These are phyloP conservation scores for Xylariaceae sp. DNA, from an alignment of 2,329 filamentous ascomycete genomes.

Conservation along the genomic window DNA sequence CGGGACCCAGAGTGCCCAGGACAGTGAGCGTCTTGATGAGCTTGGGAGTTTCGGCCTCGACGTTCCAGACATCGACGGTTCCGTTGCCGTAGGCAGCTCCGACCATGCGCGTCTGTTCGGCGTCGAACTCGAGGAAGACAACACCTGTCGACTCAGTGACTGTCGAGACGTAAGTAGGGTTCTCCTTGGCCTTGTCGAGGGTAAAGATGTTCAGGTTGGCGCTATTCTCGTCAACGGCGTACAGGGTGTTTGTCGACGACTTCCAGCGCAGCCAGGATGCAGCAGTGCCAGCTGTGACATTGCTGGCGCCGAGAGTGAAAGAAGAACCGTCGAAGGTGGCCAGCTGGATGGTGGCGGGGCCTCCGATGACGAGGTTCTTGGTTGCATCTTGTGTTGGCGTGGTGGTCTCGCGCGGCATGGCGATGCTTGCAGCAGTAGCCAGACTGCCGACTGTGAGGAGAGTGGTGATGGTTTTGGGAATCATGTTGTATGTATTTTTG, in stretches of 20 bases:
- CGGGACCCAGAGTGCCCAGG: slow-evolving; percentile 31
- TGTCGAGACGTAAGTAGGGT: slow-evolving; percentile 29
- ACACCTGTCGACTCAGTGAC: slow-evolving; percentile 41
- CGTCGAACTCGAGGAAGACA: slow-evolving; percentile 48
- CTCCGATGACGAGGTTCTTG: slow-evolving; percentile 40
- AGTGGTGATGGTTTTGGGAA: slow-evolving; percentile 19
- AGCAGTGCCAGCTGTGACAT: slow-evolving; percentile 26
- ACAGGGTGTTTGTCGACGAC: slow-evolving; percentile 37
- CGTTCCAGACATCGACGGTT: slow-evolving; percentile 46
- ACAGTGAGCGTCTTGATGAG: slow-evolving; percentile 40
- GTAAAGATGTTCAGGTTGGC: slow-evolving; percentile 39
- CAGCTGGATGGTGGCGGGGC: slow-evolving; percentile 38
- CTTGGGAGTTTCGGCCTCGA: slow-evolving; percentile 32
- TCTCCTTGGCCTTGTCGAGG: slow-evolving; percentile 34
- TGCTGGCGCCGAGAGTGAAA: slow-evolving; percentile 40
- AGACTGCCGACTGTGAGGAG: slow-evolving; percentile 25
- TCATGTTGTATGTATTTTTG: slow-evolving; percentile 11
- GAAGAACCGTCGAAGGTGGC: slow-evolving; percentile 40
- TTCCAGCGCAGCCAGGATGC: slow-evolving; percentile 48
- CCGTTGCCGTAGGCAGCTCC: slow-evolving; percentile 42
- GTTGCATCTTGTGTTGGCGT: not conserved
- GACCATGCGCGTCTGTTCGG: slow-evolving; percentile 43
- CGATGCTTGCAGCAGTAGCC: slow-evolving; percentile 22
- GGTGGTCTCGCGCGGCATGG: slow-evolving; percentile 13
- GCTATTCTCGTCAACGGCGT: slow-evolving; percentile 48